These are phyloP conservation scores for Endotrypanum monterogeii DNA, from an alignment of 208 protist genomes.

Conservation along the genomic window DNA sequence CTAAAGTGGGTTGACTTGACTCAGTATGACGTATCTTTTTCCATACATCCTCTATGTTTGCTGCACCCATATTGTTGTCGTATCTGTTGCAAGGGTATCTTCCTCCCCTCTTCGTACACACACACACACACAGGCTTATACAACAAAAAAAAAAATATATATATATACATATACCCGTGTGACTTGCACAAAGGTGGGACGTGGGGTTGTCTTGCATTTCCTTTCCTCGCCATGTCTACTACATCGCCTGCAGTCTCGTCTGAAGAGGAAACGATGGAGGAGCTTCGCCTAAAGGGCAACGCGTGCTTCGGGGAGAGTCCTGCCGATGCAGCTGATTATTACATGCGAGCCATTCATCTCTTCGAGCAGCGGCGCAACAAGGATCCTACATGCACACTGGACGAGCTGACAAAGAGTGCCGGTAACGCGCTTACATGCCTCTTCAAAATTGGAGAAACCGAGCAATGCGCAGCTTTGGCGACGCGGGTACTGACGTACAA, in stretches of 20 bases:
- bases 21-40: background rate
- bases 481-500: conserved; percentile 52
- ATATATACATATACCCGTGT: background rate
- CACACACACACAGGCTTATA: background rate
- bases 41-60: background rate
- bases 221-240: background rate
- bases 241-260: background rate
- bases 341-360: conserved; percentile 53
- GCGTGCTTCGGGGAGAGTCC: conserved; percentile 55
- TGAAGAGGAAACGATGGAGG: conserved; percentile 50
- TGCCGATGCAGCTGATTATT: conserved; percentile 46
- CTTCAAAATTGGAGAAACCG: conserved; percentile 51
- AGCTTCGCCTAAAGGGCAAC: conserved; percentile 72
- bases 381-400: conserved; percentile 37
- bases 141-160: too few species aligned
- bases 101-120: background rate
- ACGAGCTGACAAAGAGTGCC: conserved; percentile 81
- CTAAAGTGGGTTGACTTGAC: background rate
- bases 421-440: conserved; percentile 87
- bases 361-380: conserved; percentile 34
- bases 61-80: background rate
- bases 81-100: background rate
- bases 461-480: conserved; percentile 48
- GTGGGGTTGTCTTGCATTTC: background rate
- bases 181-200: background rate